phyloP scores from a whole-genome alignment of 2,329 filamentous ascomycete genomes.

The Epichloe sibirici region DNA sequence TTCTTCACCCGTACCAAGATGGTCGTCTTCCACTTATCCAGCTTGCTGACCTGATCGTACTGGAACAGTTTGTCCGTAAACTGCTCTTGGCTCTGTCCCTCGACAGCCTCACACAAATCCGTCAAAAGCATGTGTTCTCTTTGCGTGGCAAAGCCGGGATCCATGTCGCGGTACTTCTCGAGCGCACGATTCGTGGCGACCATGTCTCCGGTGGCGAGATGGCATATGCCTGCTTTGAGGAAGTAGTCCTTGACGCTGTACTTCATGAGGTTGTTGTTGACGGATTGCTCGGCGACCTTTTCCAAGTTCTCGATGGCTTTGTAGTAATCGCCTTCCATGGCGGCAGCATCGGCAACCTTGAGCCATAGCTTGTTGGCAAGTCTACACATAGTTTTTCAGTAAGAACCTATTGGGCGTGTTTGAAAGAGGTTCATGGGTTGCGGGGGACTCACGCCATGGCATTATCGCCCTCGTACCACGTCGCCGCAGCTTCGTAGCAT shows the following conservation, averaged over 20 bases:
- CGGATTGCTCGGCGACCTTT: conserved; percentile 62
- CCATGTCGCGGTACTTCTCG: conserved; percentile 69
- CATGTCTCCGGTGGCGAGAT: conserved; percentile 61
- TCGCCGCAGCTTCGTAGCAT: conserved; percentile 73
- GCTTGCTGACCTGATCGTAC: conserved; percentile 82
- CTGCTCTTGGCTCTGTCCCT: conserved; percentile 65
- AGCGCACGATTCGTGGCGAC: conserved; percentile 70
- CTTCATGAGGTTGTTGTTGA: conserved; percentile 85
- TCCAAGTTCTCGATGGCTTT: conserved; percentile 75
- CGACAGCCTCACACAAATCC: conserved; percentile 64
- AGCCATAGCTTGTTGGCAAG: conserved; percentile 89
- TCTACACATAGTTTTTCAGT: conserved; percentile 26
- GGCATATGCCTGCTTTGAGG: conserved; percentile 85
- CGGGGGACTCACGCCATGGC: conserved; percentile 57
- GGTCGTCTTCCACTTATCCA: conserved; percentile 96
- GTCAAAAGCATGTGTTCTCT: conserved; percentile 71
- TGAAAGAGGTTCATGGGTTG: neutral
- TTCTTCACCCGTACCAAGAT: conserved; percentile 75
- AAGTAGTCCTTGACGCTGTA: conserved; percentile 95
- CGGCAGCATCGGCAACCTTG: conserved; percentile 81
- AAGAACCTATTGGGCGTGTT: neutral
- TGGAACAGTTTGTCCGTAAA: conserved; percentile 82
- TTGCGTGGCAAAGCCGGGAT: conserved; percentile 63
- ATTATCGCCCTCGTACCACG: conserved; percentile 83
- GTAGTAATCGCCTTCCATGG: conserved; percentile 72